Percentiles rank a stretch among this genome's conserved stretches.
Conservation (phyloP, 495 filamentous ascomycete genomes). For the Cenococcum geophilum region DNA sequence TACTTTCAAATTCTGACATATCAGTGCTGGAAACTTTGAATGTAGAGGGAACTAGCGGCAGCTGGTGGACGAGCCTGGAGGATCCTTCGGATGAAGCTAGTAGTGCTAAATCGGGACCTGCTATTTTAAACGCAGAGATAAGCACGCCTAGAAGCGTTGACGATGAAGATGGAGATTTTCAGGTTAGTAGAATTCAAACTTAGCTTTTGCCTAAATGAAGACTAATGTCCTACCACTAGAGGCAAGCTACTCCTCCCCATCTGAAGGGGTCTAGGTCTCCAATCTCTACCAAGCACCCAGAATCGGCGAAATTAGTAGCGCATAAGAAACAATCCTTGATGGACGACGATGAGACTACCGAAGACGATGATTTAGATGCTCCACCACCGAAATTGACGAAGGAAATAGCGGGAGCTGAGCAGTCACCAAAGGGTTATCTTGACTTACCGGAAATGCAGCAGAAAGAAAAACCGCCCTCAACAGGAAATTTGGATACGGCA, state of each 20-base stretch:
- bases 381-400: not conserved
- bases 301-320: not conserved
- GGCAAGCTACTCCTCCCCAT: slow-evolving; percentile 6
- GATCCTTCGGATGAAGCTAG: not conserved
- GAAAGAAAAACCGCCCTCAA: not conserved
- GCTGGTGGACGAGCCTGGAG: not conserved
- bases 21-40: not conserved
- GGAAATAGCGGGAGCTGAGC: not conserved
- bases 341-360: slow-evolving; percentile 18
- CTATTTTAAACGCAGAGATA: not conserved
- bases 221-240: not conserved
- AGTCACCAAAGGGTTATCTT: not conserved
- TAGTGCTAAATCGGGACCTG: not conserved
- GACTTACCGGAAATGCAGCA: not conserved
- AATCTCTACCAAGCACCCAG: not conserved
- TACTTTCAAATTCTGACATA: not conserved
- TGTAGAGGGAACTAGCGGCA: not conserved
- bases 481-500: not conserved
- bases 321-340: not conserved
- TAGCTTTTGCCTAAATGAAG: too few relatives aligned
- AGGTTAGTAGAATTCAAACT: not conserved
- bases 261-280: not conserved
- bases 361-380: slow-evolving; percentile 30
- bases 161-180: slow-evolving; percentile 1
- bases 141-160: not conserved